Evolutionary conservation across 1,139 yeast genomes (phyloP), one percentile per base, ranked within the genome.

Genomic region (Zygosaccharomyces pseudobailii): DNA sequence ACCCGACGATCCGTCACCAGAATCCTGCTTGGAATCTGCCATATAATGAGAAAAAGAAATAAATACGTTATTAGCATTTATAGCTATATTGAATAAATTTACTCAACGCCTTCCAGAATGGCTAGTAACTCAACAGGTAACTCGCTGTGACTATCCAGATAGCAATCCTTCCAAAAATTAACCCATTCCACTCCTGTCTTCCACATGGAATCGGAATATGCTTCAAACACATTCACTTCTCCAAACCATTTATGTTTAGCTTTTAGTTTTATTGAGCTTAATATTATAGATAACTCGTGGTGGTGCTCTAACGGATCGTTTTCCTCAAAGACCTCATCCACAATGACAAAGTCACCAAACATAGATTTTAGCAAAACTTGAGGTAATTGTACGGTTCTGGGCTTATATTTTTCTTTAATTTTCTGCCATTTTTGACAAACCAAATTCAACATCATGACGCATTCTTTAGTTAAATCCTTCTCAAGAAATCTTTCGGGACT

Each of bases 141-240:
- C 5, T 35, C 43, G 8, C 19, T 40, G 20, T 44, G 45, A 32
- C 51, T 52, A 28, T 54, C 56, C 21, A 42, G 13, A 32, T 50
- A 52, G 31, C 52, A 52, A 13, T 49, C 38, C 37, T 49, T 48
- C 59, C 59, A 55, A 30, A 45, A 47, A 21, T 35, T 22, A 8
- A 55, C 47, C 55, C 55, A 49, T 27, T 36, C 53, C 45, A 43
- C 36, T 27, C 33, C 47, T 10, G 30, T 40, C 45, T 30, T 36
- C 37, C 47, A 41, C 36, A 44, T 37, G 5, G 39, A 40, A 27
- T 31, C 28, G 8, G 47, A 27, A 23, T 27, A 35, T 28, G 27
- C 31, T 27, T 25, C 30, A 9, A 33, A 35, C 17, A 30, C 28
- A 32, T 34, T 42, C 1, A 34, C 22, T n/a, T 43, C 46, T 4